These are phyloP conservation scores for Vitis hybrid DNA, from an alignment of 177 flowering plant genomes.

Conservation along the genomic window DNA sequence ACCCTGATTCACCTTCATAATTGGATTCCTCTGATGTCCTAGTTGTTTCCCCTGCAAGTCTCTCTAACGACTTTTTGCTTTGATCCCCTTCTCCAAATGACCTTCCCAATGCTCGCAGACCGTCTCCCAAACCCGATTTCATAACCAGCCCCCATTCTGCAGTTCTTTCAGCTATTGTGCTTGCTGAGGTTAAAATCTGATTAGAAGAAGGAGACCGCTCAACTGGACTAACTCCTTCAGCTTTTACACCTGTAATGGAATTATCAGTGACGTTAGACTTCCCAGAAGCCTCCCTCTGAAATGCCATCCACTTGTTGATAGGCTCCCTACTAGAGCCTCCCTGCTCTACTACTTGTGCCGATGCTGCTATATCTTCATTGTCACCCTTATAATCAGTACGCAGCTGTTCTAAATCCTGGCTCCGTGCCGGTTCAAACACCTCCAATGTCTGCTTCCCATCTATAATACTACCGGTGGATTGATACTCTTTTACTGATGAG, in stretches of 20 bases:
- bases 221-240: neutral
- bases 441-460: neutral
- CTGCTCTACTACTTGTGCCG: neutral
- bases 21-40: constrained; percentile 58
- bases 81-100: constrained; percentile 25
- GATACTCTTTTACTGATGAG: neutral
- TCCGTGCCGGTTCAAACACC: constrained; percentile 8
- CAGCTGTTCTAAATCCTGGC: too few relatives aligned
- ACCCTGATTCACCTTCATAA: constrained; percentile 22
- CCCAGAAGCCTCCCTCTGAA: constrained; percentile 21
- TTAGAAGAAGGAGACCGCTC: constrained; percentile 6
- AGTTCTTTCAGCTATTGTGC: constrained; percentile 52
- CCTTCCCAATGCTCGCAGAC: neutral
- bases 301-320: constrained; percentile 67
- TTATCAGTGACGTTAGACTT: constrained; percentile 1
- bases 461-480: neutral
- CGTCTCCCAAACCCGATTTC: constrained; percentile 36
- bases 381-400: too few relatives aligned
- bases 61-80: constrained; percentile 28
- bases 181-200: constrained; percentile 33
- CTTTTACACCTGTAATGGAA: constrained; percentile 2
- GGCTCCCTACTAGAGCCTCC: constrained; percentile 13
- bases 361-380: too few relatives aligned
- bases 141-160: constrained; percentile 73
- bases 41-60: constrained; percentile 21